Evolutionary conservation across 164 flowering plant genomes (phyloP).

Genomic region (Magnolia kwangsiensis): DNA sequence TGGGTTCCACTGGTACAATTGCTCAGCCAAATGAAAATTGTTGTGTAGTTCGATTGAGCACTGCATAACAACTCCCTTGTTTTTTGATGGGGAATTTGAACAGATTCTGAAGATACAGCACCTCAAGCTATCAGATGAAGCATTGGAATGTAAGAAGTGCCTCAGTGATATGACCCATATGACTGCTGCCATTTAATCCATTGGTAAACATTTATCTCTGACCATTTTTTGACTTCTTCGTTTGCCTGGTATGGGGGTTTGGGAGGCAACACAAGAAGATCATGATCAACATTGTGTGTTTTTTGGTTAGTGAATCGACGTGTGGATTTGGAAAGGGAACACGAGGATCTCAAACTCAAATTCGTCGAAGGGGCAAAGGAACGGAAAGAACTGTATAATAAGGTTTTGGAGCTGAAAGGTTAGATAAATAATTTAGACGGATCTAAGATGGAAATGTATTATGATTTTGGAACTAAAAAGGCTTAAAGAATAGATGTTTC

Average conservation of each 20-base stretch:
- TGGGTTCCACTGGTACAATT: not conserved
- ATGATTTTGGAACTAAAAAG: not conserved
- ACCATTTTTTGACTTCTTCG: not conserved
- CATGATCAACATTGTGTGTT: not conserved
- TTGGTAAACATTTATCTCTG: slow-evolving; percentile 34
- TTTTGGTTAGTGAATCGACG: slow-evolving; percentile 48
- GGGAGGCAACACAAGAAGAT: not conserved
- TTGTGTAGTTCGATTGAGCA: not conserved
- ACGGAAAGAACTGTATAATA: slow-evolving; percentile 81
- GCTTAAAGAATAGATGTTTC: not conserved
- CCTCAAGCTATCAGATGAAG: slow-evolving; percentile 59
- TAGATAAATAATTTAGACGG: not conserved
- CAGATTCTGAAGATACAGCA: slow-evolving; percentile 81
- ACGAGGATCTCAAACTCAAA: slow-evolving; percentile 56
- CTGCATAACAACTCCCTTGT: not conserved
- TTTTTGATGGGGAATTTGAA: slow-evolving; percentile 6
- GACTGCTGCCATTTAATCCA: slow-evolving; percentile 40
- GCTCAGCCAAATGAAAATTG: not conserved
- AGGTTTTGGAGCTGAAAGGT: slow-evolving; percentile 89
- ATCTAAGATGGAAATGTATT: not conserved
- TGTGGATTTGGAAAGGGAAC: slow-evolving; percentile 26
- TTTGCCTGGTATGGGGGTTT: not conserved
- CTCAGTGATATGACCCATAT: slow-evolving; percentile 47
- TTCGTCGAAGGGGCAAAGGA: slow-evolving; percentile 68
- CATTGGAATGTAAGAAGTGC: slow-evolving; percentile 42